Evolutionary conservation across 179 eudicot genomes (phyloP).

Genomic region (Beta lomatogona): DNA sequence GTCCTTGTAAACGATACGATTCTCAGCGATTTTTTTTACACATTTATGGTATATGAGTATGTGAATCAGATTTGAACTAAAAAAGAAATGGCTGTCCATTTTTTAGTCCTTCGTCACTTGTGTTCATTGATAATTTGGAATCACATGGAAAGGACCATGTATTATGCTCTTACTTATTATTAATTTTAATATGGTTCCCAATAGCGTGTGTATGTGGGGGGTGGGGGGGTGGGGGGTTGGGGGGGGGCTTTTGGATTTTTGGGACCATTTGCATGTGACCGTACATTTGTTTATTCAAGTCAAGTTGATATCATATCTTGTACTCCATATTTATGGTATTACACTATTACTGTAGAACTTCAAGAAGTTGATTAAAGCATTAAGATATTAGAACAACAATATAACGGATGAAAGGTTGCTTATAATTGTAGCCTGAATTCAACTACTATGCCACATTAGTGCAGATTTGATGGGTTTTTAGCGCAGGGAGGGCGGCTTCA

Average conservation of each 20-base stretch:
- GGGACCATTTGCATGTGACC: background rate
- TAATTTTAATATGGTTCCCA: background rate
- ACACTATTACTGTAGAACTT: too few species aligned
- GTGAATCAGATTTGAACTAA: background rate
- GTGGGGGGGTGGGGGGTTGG: too few species aligned
- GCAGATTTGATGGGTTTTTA: background rate
- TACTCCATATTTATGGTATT: background rate
- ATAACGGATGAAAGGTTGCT: background rate
- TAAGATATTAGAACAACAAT: background rate
- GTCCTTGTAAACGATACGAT: too few species aligned
- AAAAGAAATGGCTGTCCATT: background rate
- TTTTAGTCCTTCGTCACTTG: background rate
- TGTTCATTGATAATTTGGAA: background rate
- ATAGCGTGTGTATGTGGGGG: background rate
- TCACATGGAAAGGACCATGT: conserved; percentile 6
- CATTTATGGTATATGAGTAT: background rate
- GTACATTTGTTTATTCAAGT: background rate
- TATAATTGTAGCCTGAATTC: background rate
- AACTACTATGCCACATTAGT: background rate
- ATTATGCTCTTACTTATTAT: background rate
- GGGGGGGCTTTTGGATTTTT: background rate
- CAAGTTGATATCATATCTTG: background rate
- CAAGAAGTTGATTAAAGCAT: background rate
- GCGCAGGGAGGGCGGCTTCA: background rate
- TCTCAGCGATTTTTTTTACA: background rate